Conservation (phyloP, 78 protist genomes). For the Cavenderia fasciculata region DNA sequence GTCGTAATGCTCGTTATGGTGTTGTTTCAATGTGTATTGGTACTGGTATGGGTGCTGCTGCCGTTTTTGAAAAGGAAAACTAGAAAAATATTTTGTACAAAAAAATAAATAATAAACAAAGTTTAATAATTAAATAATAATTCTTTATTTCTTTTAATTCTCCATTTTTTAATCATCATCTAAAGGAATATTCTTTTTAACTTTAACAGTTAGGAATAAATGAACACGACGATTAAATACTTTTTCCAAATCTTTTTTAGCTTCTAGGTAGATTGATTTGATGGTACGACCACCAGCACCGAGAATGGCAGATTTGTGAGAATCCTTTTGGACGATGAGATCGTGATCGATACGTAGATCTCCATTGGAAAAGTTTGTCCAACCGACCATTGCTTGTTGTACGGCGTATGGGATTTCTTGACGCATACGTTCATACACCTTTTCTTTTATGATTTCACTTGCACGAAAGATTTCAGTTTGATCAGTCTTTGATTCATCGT, state of each 20-base stretch:
- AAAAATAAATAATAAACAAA: too few relatives aligned
- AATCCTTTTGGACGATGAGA: conserved; percentile 31
- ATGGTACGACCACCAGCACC: conserved; percentile 27
- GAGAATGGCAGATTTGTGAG: conserved; percentile 24
- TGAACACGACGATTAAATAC: conserved; percentile 47
- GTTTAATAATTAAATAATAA: too few relatives aligned
- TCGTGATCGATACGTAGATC: conserved; percentile 61
- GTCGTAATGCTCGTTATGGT: conserved; percentile 45
- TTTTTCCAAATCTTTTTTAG: conserved; percentile 54
- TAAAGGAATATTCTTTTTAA: conserved; percentile 4
- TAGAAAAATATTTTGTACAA: too few relatives aligned
- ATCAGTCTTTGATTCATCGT: conserved; percentile 35
- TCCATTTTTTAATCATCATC: conserved; percentile 4
- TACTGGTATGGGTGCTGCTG: conserved; percentile 83
- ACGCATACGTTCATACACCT: conserved; percentile 5
- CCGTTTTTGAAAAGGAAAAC: conserved; percentile 48
- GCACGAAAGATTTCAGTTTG: conserved; percentile 75
- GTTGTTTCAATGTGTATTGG: conserved; percentile 84
- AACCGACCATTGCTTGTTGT: conserved; percentile 31
- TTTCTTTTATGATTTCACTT: conserved; percentile 55
- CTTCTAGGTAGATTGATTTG: conserved; percentile 25
- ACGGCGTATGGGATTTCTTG: conserved; percentile 33
- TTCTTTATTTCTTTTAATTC: too few relatives aligned
- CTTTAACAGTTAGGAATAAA: conserved; percentile 55
- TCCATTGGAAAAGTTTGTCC: conserved; percentile 49